These are phyloP conservation scores for Isabelozyma pseudorhagii DNA, from an alignment of 805 yeast genomes.

Conservation along the genomic window DNA sequence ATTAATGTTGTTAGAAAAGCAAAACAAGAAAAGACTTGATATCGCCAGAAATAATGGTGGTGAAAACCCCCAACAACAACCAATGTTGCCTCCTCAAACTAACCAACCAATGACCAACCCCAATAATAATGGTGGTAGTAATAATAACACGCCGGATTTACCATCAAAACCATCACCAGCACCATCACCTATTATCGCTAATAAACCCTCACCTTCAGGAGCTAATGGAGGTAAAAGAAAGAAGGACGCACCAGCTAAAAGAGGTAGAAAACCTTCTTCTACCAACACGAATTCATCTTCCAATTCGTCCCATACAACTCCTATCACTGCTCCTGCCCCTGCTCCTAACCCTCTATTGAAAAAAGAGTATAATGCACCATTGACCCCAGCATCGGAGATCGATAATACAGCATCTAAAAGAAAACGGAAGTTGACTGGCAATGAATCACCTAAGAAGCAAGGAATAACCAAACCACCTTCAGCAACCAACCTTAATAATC, in stretches of 20 bases:
- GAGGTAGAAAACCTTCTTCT: slow-evolving; percentile 31
- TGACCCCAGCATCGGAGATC: slow-evolving; percentile 40
- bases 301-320: slow-evolving; percentile 9
- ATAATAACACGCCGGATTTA: slow-evolving; percentile 7
- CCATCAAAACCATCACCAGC: slow-evolving; percentile 21
- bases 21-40: slow-evolving; percentile 66
- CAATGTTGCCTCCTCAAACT: slow-evolving; percentile 22
- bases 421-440: slow-evolving; percentile 24
- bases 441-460: slow-evolving; percentile 35
- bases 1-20: slow-evolving; percentile 68
- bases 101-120: slow-evolving; percentile 4
- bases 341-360: slow-evolving; percentile 17
- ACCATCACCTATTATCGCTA: slow-evolving; percentile 31
- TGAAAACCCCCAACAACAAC: slow-evolving; percentile 6
- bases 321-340: slow-evolving; percentile 4
- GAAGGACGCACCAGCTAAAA: slow-evolving; percentile 28
- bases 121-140: slow-evolving; percentile 6
- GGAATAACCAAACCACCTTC: slow-evolving; percentile 1
- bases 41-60: slow-evolving; percentile 41
- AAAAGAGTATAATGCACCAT: slow-evolving; percentile 36
- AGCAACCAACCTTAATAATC: neutral
- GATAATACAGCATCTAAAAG: slow-evolving; percentile 20
- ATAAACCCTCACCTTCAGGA: slow-evolving; percentile 31
- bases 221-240: slow-evolving; percentile 21
- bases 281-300: slow-evolving; percentile 11